These are phyloP conservation scores for Tetrahymena elliotti DNA, from an alignment of 73 alveolate species.

Conservation along the genomic window DNA sequence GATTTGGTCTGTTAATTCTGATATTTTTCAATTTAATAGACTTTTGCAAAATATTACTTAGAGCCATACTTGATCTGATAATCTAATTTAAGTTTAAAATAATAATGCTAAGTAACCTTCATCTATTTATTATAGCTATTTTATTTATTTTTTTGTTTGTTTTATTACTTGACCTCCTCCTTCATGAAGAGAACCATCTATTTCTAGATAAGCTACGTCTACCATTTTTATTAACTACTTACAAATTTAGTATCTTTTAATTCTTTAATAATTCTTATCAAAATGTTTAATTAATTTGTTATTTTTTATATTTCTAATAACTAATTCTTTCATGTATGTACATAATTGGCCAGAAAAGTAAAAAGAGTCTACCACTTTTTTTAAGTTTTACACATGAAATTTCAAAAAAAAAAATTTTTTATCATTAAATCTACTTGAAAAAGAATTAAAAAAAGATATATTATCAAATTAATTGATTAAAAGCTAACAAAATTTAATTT, in stretches of 20 bases:
- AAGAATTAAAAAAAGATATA: too few species aligned
- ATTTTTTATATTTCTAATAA: too few species aligned
- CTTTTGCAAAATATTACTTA: background rate
- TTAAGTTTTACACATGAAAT: too few species aligned
- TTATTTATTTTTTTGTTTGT: background rate
- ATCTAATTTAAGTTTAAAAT: background rate
- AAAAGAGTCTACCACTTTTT: too few species aligned
- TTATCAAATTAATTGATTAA: too few species aligned
- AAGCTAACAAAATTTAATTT: too few species aligned
- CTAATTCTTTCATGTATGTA: too few species aligned
- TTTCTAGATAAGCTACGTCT: background rate
- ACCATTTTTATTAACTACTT: background rate
- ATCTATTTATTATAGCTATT: too few species aligned
- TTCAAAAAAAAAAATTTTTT: too few species aligned
- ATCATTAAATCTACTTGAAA: too few species aligned
- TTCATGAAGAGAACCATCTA: background rate
- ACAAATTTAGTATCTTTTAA: background rate
- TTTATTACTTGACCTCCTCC: background rate
- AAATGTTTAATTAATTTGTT: too few species aligned
- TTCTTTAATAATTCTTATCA: background rate
- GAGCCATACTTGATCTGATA: background rate
- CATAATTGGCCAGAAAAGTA: too few species aligned
- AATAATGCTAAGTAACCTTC: background rate
- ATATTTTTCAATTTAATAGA: background rate
- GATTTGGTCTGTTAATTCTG: background rate